Conservation (phyloP, 257 asterid species). For the Forsythia suspensa region DNA sequence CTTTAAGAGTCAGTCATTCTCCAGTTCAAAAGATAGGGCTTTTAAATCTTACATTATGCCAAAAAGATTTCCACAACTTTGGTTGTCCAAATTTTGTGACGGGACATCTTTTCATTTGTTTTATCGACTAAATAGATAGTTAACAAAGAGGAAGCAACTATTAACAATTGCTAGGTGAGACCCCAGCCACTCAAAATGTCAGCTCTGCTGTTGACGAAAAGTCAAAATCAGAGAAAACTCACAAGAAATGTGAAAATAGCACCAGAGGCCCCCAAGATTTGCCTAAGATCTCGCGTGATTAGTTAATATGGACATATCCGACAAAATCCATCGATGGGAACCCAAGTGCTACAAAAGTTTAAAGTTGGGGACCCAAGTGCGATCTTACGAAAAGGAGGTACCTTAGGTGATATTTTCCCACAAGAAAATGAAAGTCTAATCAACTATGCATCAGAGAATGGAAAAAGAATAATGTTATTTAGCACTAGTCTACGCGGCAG, state of each 20-base stretch:
- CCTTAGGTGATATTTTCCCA: not conserved
- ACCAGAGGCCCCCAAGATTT: not conserved
- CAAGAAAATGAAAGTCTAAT: not conserved
- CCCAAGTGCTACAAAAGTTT: not conserved
- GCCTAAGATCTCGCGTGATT: not conserved
- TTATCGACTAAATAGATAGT: not conserved
- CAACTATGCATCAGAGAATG: not conserved
- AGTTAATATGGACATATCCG: not conserved
- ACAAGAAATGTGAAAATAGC: not conserved
- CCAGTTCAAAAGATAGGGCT: no score
- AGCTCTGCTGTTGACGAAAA: not conserved
- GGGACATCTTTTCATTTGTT: not conserved
- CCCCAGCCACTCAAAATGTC: not conserved
- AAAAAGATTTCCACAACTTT: no score
- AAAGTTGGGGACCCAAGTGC: not conserved
- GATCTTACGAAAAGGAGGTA: not conserved
- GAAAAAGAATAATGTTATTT: no score
- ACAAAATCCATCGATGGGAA: not conserved
- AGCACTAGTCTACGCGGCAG: no score
- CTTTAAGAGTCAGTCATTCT: no score
- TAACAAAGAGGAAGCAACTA: not conserved
- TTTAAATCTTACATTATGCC: no score
- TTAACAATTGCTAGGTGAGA: not conserved
- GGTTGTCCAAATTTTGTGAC: no score
- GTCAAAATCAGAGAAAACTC: not conserved